phyloP scores from a whole-genome alignment of 2,329 filamentous ascomycete species.

The Apiospora saccharicola region DNA sequence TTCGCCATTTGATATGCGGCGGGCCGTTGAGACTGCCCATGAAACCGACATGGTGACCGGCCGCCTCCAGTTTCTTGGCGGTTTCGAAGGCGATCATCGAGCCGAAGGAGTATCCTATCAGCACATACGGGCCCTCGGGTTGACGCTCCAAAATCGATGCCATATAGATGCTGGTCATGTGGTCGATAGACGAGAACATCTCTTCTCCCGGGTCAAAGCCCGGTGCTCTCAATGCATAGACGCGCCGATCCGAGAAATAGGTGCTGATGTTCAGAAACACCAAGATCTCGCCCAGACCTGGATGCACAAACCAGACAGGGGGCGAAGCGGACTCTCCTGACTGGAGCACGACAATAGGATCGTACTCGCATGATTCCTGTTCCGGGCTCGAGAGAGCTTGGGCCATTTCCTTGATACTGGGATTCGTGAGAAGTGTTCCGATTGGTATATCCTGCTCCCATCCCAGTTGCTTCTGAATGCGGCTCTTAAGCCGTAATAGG shows the following conservation, averaged over 20 bases:
- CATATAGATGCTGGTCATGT: slow-evolving; percentile 45
- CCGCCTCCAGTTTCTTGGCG: slow-evolving; percentile 47
- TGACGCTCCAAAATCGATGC: slow-evolving; percentile 47
- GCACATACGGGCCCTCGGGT: slow-evolving; percentile 53
- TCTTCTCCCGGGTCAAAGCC: slow-evolving; percentile 46
- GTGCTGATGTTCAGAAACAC: slow-evolving; percentile 29
- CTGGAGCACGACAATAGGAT: slow-evolving; percentile 25
- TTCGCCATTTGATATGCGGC: slow-evolving; percentile 49
- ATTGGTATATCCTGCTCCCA: slow-evolving; percentile 18
- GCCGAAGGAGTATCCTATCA: slow-evolving; percentile 55
- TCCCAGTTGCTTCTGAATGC: slow-evolving; percentile 8
- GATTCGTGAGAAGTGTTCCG: slow-evolving; percentile 24
- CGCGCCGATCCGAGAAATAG: slow-evolving; percentile 26
- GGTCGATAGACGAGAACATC: slow-evolving; percentile 44
- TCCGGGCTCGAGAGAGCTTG: neutral
- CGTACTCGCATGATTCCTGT: neutral
- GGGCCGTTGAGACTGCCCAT: slow-evolving; percentile 51
- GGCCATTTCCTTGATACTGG: slow-evolving; percentile 21
- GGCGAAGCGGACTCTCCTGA: neutral
- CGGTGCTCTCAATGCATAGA: slow-evolving; percentile 28
- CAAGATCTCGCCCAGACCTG: slow-evolving; percentile 30
- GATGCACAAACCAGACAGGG: slow-evolving; percentile 27
- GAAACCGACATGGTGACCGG: slow-evolving; percentile 48
- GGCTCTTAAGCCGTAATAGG: slow-evolving; percentile 23
- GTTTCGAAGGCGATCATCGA: slow-evolving; percentile 54